Percentiles rank a stretch among this genome's conserved stretches.
These are phyloP conservation scores for Colletotrichum ledebouriae DNA, from an alignment of 2,329 filamentous ascomycete species.

Conservation along the genomic window DNA sequence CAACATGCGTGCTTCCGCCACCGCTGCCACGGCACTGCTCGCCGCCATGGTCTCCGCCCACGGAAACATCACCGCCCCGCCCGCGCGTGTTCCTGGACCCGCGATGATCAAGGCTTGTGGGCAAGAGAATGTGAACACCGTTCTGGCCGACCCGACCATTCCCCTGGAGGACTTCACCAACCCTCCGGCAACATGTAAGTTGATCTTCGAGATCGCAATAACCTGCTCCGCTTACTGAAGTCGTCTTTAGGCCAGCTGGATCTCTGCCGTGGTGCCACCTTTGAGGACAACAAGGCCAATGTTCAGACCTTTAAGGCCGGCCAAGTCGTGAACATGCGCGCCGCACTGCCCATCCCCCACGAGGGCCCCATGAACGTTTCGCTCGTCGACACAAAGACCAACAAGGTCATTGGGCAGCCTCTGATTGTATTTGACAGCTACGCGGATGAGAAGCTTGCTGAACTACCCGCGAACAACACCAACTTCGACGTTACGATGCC, in stretches of 20 bases:
- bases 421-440: slow-evolving; percentile 69
- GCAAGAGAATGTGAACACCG: slow-evolving; percentile 52
- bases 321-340: slow-evolving; percentile 58
- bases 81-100: slow-evolving; percentile 56
- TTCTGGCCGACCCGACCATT: slow-evolving; percentile 52
- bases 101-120: slow-evolving; percentile 61
- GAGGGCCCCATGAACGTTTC: slow-evolving; percentile 67
- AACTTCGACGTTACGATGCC: slow-evolving; percentile 59
- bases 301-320: slow-evolving; percentile 59
- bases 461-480: slow-evolving; percentile 58
- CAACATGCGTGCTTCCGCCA: slow-evolving; percentile 40
- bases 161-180: slow-evolving; percentile 51
- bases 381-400: slow-evolving; percentile 66
- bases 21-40: slow-evolving; percentile 38
- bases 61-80: slow-evolving; percentile 58
- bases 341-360: slow-evolving; percentile 59
- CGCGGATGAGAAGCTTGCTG: slow-evolving; percentile 58
- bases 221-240: slow-evolving; percentile 3
- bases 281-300: slow-evolving; percentile 58
- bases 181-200: slow-evolving; percentile 48
- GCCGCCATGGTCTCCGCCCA: slow-evolving; percentile 54
- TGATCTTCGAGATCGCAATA: background rate
- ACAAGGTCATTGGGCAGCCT: slow-evolving; percentile 64
- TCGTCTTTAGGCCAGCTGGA: slow-evolving; percentile 48
- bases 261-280: slow-evolving; percentile 62